Conservation (phyloP, 2,329 filamentous ascomycete species). For the Pseudohalonectria lignicola region DNA sequence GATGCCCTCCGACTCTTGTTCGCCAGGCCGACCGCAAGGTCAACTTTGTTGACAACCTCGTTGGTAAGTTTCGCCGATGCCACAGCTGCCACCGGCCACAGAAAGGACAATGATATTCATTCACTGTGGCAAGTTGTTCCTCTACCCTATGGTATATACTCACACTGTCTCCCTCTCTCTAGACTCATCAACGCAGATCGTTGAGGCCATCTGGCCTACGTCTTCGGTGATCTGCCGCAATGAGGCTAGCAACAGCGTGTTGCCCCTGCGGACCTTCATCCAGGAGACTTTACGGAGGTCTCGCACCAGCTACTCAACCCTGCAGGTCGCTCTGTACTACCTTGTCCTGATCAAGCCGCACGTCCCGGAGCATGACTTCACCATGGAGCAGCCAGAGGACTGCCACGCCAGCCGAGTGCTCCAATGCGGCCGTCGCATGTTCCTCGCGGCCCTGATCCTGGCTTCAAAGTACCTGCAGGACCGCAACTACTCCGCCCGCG, state of each 20-base stretch:
- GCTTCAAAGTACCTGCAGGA: conserved; percentile 98
- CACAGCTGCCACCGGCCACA: too few species aligned
- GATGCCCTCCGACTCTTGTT: conserved; percentile 63
- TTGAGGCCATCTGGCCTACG: conserved; percentile 93
- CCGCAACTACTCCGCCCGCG: conserved; percentile 91
- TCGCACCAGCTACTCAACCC: conserved; percentile 90
- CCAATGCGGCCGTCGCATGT: conserved; percentile 96
- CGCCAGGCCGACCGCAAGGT: conserved; percentile 87
- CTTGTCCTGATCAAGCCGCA: conserved; percentile 87
- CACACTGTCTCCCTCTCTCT: conserved; percentile 20
- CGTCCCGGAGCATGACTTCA: conserved; percentile 74
- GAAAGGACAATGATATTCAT: neutral
- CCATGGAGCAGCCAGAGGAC: conserved; percentile 72
- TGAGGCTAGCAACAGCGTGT: conserved; percentile 63
- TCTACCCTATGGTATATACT: conserved; percentile 12
- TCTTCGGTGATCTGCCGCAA: conserved; percentile 70
- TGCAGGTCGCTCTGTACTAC: conserved; percentile 96
- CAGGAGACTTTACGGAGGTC: conserved; percentile 94
- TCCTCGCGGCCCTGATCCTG: conserved; percentile 84
- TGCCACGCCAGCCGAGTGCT: conserved; percentile 65
- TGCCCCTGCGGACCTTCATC: conserved; percentile 90
- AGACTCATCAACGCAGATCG: conserved; percentile 97
- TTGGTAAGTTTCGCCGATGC: conserved; percentile 94
- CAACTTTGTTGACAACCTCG: conserved; percentile 91
- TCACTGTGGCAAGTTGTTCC: too few species aligned